Evolutionary conservation across 2,329 filamentous ascomycete species (phyloP).

Genomic region (Cercospora beticola): DNA sequence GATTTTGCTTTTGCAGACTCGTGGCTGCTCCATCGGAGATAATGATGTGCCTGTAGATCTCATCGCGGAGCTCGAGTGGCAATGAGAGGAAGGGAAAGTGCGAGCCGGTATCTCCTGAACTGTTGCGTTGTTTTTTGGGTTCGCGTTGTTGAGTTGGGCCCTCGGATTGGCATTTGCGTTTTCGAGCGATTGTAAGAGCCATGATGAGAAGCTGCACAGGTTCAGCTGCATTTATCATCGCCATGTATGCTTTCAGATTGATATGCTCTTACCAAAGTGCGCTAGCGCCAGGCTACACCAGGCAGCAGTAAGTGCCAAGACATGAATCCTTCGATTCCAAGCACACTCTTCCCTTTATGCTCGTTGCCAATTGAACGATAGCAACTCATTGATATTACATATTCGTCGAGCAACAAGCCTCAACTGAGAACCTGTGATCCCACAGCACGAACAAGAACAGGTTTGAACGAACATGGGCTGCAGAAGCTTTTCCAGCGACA

Average conservation of each 20-base stretch:
- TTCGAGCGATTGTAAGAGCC: not conserved
- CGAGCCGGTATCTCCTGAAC: not conserved
- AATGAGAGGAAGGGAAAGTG: constrained; percentile 37
- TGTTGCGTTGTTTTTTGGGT: not conserved
- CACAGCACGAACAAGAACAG: not conserved
- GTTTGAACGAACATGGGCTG: not conserved
- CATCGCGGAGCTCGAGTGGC: constrained; percentile 41
- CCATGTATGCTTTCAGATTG: not conserved
- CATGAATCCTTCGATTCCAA: not conserved
- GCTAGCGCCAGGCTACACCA: not conserved
- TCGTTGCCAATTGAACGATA: not conserved
- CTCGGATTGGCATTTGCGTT: not conserved
- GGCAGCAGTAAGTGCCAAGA: not conserved
- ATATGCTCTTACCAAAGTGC: not conserved
- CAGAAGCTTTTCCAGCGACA: too few species aligned
- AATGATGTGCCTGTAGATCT: constrained; percentile 36
- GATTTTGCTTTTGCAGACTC: constrained; percentile 1
- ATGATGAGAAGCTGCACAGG: not conserved
- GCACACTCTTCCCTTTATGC: not conserved
- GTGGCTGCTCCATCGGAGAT: not conserved
- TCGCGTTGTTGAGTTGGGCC: not conserved
- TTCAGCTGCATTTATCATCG: not conserved
- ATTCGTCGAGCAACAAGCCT: not conserved
- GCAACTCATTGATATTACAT: not conserved
- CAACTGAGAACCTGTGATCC: not conserved